Percentiles rank a stretch among this genome's conserved stretches.
These are phyloP conservation scores for Camelina laxa DNA, from an alignment of 345 rosid genomes.

Conservation along the genomic window DNA sequence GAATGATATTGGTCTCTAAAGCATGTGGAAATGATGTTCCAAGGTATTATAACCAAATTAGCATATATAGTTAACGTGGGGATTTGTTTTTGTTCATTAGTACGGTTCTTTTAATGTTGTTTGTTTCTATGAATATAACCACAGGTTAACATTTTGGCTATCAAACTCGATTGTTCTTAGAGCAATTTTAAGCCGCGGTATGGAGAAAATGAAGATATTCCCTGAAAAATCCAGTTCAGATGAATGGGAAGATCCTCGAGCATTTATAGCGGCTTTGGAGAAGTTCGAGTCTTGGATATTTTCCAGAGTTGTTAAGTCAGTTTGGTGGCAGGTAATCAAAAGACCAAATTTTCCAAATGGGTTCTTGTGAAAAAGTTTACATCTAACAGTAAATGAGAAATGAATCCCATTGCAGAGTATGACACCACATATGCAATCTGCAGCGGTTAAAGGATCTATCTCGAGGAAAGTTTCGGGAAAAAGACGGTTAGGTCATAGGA, in stretches of 20 bases:
- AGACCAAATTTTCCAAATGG: background rate
- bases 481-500: slow-evolving; percentile 61
- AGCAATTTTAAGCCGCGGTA: slow-evolving; percentile 59
- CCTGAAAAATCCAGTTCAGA: slow-evolving; percentile 33
- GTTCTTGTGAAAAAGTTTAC: slow-evolving; percentile 13
- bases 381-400: background rate
- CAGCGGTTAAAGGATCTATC: slow-evolving; percentile 63
- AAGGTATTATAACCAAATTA: slow-evolving; percentile 45
- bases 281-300: slow-evolving; percentile 92
- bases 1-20: slow-evolving; percentile 83
- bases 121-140: background rate
- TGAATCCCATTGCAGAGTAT: slow-evolving; percentile 58
- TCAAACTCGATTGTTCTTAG: slow-evolving; percentile 84
- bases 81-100: too few species aligned
- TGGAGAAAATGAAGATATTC: slow-evolving; percentile 45
- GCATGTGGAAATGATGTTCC: slow-evolving; percentile 97
- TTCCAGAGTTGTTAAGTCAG: slow-evolving; percentile 77
- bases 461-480: slow-evolving; percentile 60
- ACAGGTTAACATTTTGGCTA: slow-evolving; percentile 92
- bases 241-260: slow-evolving; percentile 73
- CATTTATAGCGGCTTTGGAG: slow-evolving; percentile 66
- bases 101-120: too few species aligned
- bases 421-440: slow-evolving; percentile 87
- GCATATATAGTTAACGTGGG: too few species aligned
- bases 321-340: slow-evolving; percentile 92